Evolutionary conservation across 306 rosid genomes (phyloP).

Genomic region (Gastrolobium villosum): DNA sequence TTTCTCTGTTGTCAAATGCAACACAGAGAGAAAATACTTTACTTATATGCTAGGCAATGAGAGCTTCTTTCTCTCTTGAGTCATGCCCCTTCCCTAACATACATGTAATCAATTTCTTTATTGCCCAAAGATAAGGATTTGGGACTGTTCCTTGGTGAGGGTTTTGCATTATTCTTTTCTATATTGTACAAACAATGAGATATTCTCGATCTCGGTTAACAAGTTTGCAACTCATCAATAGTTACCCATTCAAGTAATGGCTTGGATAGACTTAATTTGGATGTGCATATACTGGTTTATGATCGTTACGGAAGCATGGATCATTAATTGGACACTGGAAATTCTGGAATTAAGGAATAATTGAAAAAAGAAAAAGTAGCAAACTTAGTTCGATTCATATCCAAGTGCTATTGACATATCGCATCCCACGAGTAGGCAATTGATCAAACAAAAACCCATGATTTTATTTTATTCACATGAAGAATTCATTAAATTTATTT

Average conservation of each 20-base stretch:
- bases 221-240: not conserved
- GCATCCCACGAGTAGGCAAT: too few species aligned
- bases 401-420: too few species aligned
- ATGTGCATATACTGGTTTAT: not conserved
- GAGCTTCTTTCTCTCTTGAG: conserved; percentile 17
- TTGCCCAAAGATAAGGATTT: conserved; percentile 24
- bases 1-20: conserved; percentile 28
- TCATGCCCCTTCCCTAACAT: conserved; percentile 2
- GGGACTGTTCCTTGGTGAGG: conserved; percentile 13
- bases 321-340: too few species aligned
- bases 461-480: too few species aligned
- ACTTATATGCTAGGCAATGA: conserved; percentile 40
- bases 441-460: too few species aligned
- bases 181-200: conserved; percentile 7
- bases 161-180: conserved; percentile 41
- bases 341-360: too few species aligned
- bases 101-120: conserved; percentile 26
- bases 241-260: not conserved
- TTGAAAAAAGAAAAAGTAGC: too few species aligned
- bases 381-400: too few species aligned
- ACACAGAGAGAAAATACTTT: conserved; percentile 37
- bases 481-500: too few species aligned
- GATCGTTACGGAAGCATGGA: too few species aligned
- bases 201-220: not conserved
- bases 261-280: too few species aligned